Base-by-base conservation (phyloP, 768 basidiomycete genomes). In the Hebeloma cylindrosporum region DNA sequence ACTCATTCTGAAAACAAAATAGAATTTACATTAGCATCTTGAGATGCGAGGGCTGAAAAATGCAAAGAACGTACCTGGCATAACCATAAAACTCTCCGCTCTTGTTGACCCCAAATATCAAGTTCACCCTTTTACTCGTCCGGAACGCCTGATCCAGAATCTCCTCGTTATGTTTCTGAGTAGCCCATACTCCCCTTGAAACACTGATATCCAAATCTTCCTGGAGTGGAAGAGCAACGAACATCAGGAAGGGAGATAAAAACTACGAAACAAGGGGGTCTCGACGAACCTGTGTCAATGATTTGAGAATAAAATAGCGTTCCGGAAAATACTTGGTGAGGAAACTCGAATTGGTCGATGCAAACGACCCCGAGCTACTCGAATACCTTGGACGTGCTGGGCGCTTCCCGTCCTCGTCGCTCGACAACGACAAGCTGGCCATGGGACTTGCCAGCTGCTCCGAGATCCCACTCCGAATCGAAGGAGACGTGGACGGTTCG, bases 71-170 rank as follows among this genome's bases (percentile, higher is more conserved):
- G 48, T 65, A 92, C 83, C 77, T 81, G 8, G 91, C 93, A 60
- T 90, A 94, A 16, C 94, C 94, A 57, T 87, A 96, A 60, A 96
- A 98, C 62, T 92, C 91, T 26, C 95, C 93, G 45, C 87, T 88
- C 61, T 87, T 91, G 67, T 97, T 97, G 13, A 89, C 95, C 26
- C 93, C 80, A 56, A 97, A 97, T 45, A 98, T 82, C 32, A 97
- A 75, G 57, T 75, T 88, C 3, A 97, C 94, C 18, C 94, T 88
- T 51, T 79, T 76, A 50, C 86, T 85, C 2, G 92, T 96, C n/a
- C 93, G 82, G 63, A 74, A 98, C 0, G 95, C 94, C 62, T 91
- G 91, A 53, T 97, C 93, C 11, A 96, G 71, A 36, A 95, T 82
- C 7, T 80, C 81, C 65, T 96, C 92, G 57, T 95, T 96, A 67